Percentiles rank a stretch among this genome's conserved stretches.
Conservation (phyloP, 306 rosid species). For the Canavalia ensiformis region DNA sequence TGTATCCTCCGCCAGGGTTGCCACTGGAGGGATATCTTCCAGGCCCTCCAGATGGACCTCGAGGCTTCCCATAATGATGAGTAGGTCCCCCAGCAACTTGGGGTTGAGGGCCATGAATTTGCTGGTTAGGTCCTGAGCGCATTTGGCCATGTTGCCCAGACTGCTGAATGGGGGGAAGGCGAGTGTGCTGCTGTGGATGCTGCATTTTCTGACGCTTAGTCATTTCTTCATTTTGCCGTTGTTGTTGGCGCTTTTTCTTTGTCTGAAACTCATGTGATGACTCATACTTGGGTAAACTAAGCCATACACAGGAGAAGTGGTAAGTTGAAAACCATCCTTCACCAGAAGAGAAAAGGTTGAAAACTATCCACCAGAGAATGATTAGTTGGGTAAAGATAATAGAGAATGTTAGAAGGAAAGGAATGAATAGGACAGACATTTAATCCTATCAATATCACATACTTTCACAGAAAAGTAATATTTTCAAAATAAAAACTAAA, state of each 20-base stretch:
- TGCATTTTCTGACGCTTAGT: slow-evolving; percentile 69
- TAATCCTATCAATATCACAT: slow-evolving; percentile 22
- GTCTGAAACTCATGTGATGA: slow-evolving; percentile 81
- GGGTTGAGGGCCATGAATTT: slow-evolving; percentile 57
- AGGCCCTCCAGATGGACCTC: slow-evolving; percentile 63
- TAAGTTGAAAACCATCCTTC: not conserved
- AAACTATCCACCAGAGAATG: not conserved
- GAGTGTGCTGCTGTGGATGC: slow-evolving; percentile 63
- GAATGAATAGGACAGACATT: not conserved
- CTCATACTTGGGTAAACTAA: slow-evolving; percentile 77
- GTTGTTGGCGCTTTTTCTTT: slow-evolving; percentile 79
- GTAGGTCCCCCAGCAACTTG: slow-evolving; percentile 61
- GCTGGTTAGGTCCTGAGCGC: slow-evolving; percentile 59
- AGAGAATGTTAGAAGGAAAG: not conserved
- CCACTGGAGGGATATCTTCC: slow-evolving; percentile 64
- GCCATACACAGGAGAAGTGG: slow-evolving; percentile 25
- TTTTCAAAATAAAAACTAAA: not conserved
- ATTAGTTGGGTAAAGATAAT: not conserved
- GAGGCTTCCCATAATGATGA: slow-evolving; percentile 65
- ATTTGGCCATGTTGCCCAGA: slow-evolving; percentile 55
- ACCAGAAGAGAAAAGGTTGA: not conserved
- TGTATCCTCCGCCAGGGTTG: slow-evolving; percentile 61
- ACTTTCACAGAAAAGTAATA: not conserved
- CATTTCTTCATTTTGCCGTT: slow-evolving; percentile 68
- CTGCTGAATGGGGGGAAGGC: slow-evolving; percentile 66